Percentiles rank a stretch among this genome's conserved stretches.
phyloP scores from a whole-genome alignment of 2,329 filamentous ascomycete species.

The Raffaelea deltoideospora region DNA sequence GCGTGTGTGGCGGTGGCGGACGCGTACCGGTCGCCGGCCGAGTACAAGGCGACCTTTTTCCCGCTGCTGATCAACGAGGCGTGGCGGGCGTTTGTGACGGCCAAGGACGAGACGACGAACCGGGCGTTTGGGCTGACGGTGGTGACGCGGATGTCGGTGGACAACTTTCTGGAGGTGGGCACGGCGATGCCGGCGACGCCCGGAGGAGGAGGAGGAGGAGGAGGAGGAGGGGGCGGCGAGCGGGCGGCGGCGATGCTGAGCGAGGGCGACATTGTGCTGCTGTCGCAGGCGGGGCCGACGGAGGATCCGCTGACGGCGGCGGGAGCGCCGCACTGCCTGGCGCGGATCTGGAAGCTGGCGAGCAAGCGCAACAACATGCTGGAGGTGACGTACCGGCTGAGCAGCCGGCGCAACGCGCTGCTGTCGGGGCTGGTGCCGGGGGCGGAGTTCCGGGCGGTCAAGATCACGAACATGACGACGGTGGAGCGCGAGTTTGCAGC shows the following conservation, averaged over 20 bases:
- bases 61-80: slow-evolving; percentile 84
- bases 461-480: slow-evolving; percentile 84
- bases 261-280: slow-evolving; percentile 78
- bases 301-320: slow-evolving; percentile 52
- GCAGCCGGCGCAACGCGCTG: slow-evolving; percentile 49
- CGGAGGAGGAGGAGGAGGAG: no score
- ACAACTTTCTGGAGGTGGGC: slow-evolving; percentile 84
- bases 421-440: slow-evolving; percentile 51
- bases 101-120: slow-evolving; percentile 70
- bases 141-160: slow-evolving; percentile 74
- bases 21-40: slow-evolving; percentile 57
- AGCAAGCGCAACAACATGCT: slow-evolving; percentile 68
- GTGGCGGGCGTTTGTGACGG: slow-evolving; percentile 85
- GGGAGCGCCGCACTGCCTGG: slow-evolving; percentile 64
- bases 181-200: slow-evolving; percentile 60
- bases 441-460: slow-evolving; percentile 55
- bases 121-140: slow-evolving; percentile 80
- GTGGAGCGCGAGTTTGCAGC: slow-evolving; percentile 93
- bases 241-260: slow-evolving; percentile 33
- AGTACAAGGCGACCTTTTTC: slow-evolving; percentile 82
- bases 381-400: slow-evolving; percentile 76
- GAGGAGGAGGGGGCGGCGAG: slow-evolving; percentile 46
- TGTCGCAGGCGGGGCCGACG: slow-evolving; percentile 67
- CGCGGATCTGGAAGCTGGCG: slow-evolving; percentile 64
- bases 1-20: slow-evolving; percentile 64